phyloP scores from a whole-genome alignment of 2,329 filamentous ascomycete species.

The Fusarium globosum region DNA sequence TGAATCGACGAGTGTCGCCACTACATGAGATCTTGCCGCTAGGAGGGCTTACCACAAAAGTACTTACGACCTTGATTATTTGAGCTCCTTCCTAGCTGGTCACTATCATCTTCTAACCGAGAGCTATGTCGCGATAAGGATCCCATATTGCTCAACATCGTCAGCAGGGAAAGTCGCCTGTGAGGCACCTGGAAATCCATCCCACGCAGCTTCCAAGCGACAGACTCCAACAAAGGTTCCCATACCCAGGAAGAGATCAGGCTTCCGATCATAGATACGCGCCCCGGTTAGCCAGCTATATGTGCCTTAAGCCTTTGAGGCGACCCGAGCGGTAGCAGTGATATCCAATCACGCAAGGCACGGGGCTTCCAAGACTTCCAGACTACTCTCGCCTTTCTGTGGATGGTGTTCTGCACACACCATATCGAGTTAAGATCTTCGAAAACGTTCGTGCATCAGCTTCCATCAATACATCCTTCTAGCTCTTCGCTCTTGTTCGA shows the following conservation, averaged over 20 bases:
- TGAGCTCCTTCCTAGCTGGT: conserved; percentile 39
- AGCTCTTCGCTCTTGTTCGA: not conserved
- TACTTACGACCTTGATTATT: conserved; percentile 16
- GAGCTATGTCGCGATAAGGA: conserved; percentile 26
- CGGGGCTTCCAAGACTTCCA: conserved; percentile 12
- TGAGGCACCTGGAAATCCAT: not conserved
- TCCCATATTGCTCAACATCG: conserved; percentile 10
- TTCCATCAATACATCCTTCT: not conserved
- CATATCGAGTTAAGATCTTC: not conserved
- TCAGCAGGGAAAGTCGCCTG: not conserved
- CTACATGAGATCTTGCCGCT: conserved; percentile 7
- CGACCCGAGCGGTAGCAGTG: not conserved
- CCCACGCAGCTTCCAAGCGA: not conserved
- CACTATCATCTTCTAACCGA: not conserved
- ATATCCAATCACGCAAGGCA: not conserved
- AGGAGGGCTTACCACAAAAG: conserved; percentile 24
- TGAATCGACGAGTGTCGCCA: not conserved
- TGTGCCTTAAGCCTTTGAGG: not conserved
- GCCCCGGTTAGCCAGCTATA: not conserved
- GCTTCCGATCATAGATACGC: not conserved
- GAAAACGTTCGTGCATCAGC: not conserved
- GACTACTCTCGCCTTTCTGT: not conserved
- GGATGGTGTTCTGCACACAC: conserved; percentile 9
- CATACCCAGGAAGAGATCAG: not conserved
- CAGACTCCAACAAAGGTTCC: conserved; percentile 21